A percentile compares a stretch with the other conserved stretches of the same genome.
These are phyloP conservation scores for Trichoderma simmonsii DNA, from an alignment of 2,329 filamentous ascomycete species.

Conservation along the genomic window DNA sequence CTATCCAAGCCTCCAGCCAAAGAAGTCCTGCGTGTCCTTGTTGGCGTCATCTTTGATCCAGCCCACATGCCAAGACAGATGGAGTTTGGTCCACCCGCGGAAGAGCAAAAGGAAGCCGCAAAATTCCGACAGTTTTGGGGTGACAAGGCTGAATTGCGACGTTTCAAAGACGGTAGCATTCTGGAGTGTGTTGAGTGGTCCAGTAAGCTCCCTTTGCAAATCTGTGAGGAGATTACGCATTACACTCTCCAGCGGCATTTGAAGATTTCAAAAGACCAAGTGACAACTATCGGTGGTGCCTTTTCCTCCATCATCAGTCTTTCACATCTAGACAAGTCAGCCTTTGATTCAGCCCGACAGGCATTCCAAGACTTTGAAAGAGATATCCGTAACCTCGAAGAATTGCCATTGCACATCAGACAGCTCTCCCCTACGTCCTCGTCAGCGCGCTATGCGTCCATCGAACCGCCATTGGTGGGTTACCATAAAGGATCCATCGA, in stretches of 20 bases:
- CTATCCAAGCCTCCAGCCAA: conserved; percentile 24
- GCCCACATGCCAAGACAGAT: conserved; percentile 70
- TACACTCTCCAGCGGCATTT: conserved; percentile 72
- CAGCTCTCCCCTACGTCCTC: conserved; percentile 73
- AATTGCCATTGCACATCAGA: conserved; percentile 81
- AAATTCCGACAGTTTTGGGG: conserved; percentile 92
- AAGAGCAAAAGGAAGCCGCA: conserved; percentile 78
- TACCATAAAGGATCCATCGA: conserved; percentile 41
- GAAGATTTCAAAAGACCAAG: conserved; percentile 52
- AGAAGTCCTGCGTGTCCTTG: conserved; percentile 43
- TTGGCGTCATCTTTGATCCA: conserved; percentile 72
- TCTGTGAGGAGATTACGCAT: conserved; percentile 75
- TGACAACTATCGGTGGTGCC: conserved; percentile 50
- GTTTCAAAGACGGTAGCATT: conserved; percentile 94
- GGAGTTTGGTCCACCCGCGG: conserved; percentile 83
- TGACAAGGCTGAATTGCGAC: conserved; percentile 83
- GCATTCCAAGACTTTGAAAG: conserved; percentile 72
- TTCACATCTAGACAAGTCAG: conserved; percentile 46
- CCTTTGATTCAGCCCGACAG: conserved; percentile 67
- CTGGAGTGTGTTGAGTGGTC: conserved; percentile 88
- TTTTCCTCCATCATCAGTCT: conserved; percentile 49
- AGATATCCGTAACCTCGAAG: conserved; percentile 72
- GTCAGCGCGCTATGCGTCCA: conserved; percentile 70
- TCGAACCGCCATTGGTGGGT: conserved; percentile 41
- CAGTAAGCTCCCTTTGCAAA: conserved; percentile 57